These are phyloP conservation scores for Coemansia sp. DNA, from an alignment of 192 early-diverging fungal species.

Conservation along the genomic window DNA sequence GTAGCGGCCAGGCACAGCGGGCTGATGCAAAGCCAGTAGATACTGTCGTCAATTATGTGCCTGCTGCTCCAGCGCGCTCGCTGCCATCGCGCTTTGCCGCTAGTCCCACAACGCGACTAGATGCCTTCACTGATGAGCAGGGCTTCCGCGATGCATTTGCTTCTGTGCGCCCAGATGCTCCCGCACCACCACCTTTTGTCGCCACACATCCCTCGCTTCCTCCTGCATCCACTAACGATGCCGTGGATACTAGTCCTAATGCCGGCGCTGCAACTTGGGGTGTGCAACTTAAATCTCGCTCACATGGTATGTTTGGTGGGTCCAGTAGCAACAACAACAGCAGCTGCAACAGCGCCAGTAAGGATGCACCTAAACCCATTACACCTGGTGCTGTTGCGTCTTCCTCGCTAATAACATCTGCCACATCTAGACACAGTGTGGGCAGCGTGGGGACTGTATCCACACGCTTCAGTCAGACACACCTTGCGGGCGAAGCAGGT, in stretches of 20 bases:
- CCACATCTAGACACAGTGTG: neutral
- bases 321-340: neutral
- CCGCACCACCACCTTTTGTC: slow-evolving; percentile 37
- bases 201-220: neutral
- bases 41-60: slow-evolving; percentile 45
- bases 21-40: slow-evolving; percentile 36
- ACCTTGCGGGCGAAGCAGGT: slow-evolving; percentile 32
- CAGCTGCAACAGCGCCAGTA: neutral
- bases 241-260: slow-evolving; percentile 39
- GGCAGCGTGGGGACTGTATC: slow-evolving; percentile 6
- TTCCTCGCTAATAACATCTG: neutral
- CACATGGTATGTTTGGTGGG: neutral
- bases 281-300: slow-evolving; percentile 38
- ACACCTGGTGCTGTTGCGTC: neutral
- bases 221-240: neutral
- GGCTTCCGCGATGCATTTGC: slow-evolving; percentile 50
- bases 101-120: slow-evolving; percentile 29
- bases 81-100: slow-evolving; percentile 42
- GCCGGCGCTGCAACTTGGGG: slow-evolving; percentile 47
- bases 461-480: slow-evolving; percentile 28
- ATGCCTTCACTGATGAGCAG: slow-evolving; percentile 44
- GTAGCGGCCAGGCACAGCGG: slow-evolving; percentile 44
- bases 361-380: neutral
- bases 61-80: slow-evolving; percentile 35
- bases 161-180: slow-evolving; percentile 38